These are phyloP conservation scores for Beauveria sp. DNA, from an alignment of 2,329 filamentous ascomycete species.

Conservation along the genomic window DNA sequence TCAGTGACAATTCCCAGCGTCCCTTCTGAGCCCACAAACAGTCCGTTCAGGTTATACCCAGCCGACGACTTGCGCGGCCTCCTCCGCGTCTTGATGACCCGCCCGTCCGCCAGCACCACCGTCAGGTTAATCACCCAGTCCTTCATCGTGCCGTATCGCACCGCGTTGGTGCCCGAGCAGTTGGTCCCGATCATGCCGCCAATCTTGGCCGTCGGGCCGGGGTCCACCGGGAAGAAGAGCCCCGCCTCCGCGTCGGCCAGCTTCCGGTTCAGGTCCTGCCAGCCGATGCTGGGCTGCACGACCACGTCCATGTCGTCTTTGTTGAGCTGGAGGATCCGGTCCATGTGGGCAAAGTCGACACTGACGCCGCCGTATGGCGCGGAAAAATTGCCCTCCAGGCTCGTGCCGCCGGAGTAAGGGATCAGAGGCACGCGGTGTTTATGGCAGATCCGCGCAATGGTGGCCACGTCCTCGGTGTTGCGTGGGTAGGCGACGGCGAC, in stretches of 20 bases:
- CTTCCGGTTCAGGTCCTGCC: slow-evolving; percentile 78
- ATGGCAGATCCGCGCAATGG: slow-evolving; percentile 62
- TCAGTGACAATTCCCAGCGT: slow-evolving; percentile 77
- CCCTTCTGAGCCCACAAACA: slow-evolving; percentile 77
- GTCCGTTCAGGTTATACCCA: slow-evolving; percentile 72
- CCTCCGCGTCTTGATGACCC: slow-evolving; percentile 68
- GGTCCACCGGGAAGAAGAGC: slow-evolving; percentile 87
- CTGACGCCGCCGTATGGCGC: slow-evolving; percentile 81
- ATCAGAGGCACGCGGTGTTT: slow-evolving; percentile 78
- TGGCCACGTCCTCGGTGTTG: slow-evolving; percentile 51
- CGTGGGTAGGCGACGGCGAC: slow-evolving; percentile 59
- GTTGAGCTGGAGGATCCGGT: slow-evolving; percentile 70
- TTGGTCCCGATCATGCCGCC: slow-evolving; percentile 80
- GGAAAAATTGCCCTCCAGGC: slow-evolving; percentile 83
- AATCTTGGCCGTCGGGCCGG: slow-evolving; percentile 65
- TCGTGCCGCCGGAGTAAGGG: slow-evolving; percentile 78
- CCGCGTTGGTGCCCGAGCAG: slow-evolving; percentile 70
- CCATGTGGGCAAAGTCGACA: slow-evolving; percentile 85
- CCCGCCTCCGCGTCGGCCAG: slow-evolving; percentile 61
- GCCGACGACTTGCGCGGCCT: slow-evolving; percentile 76
- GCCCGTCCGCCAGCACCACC: slow-evolving; percentile 71
- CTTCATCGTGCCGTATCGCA: slow-evolving; percentile 79
- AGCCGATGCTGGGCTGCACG: slow-evolving; percentile 85
- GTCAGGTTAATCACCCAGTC: slow-evolving; percentile 82
- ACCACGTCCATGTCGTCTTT: slow-evolving; percentile 88